These are phyloP conservation scores for Pythium vanterpoolii DNA, from an alignment of 352 stramenopile genomes.

Conservation along the genomic window DNA sequence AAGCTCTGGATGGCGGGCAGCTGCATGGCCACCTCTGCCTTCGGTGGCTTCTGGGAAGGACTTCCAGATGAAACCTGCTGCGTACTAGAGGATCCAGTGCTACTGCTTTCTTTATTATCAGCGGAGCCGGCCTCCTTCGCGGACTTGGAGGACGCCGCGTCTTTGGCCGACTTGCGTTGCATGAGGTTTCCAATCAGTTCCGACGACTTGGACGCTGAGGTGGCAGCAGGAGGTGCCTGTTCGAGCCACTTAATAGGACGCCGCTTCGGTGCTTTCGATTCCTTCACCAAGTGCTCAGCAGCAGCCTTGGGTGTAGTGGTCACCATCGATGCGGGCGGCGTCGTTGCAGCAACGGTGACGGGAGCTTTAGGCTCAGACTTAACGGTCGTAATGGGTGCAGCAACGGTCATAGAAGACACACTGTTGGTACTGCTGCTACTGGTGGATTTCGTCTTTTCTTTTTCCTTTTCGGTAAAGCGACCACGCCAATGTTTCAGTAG, in stretches of 20 bases:
- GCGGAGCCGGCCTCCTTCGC: slow-evolving; percentile 33
- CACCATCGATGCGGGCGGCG: neutral
- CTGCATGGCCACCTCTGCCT: slow-evolving; percentile 39
- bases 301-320: slow-evolving; percentile 5
- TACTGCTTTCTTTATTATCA: slow-evolving; percentile 27
- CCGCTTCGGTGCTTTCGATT: slow-evolving; percentile 52
- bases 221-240: slow-evolving; percentile 50
- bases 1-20: slow-evolving; percentile 85
- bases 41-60: slow-evolving; percentile 20
- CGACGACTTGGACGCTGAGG: slow-evolving; percentile 59
- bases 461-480: slow-evolving; percentile 86
- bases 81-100: slow-evolving; percentile 25
- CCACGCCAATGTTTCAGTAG: slow-evolving; percentile 83
- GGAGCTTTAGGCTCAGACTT: neutral
- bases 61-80: slow-evolving; percentile 20
- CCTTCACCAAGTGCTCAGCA: slow-evolving; percentile 20
- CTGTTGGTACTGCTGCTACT: neutral
- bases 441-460: slow-evolving; percentile 29
- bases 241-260: slow-evolving; percentile 74
- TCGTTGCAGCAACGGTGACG: neutral
- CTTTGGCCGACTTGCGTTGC: slow-evolving; percentile 78
- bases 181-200: slow-evolving; percentile 82
- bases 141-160: slow-evolving; percentile 44
- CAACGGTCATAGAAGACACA: slow-evolving; percentile 6
- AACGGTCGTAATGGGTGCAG: slow-evolving; percentile 15